phyloP scores from a whole-genome alignment of 78 protist genomes.

The Dictyostelium intermedium region DNA sequence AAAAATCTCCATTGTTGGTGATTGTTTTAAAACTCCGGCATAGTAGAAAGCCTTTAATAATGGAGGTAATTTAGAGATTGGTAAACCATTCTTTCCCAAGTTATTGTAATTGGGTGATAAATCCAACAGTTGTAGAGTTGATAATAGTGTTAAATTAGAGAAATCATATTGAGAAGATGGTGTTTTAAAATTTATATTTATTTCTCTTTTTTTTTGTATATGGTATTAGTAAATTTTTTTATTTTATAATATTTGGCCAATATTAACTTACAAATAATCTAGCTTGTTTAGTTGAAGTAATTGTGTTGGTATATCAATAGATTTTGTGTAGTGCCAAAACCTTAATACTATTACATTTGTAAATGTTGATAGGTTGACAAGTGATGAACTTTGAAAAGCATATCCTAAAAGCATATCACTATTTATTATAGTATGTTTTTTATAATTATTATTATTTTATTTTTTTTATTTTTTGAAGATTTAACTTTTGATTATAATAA shows the following conservation, averaged over 20 bases:
- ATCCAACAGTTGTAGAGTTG: not conserved
- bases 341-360: not conserved
- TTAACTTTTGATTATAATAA: not conserved
- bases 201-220: not conserved
- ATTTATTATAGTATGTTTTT: not conserved
- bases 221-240: not conserved
- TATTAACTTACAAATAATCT: not conserved
- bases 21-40: not conserved
- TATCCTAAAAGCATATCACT: not conserved
- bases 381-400: not conserved
- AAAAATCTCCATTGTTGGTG: not conserved
- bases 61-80: not conserved
- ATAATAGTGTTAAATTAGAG: not conserved
- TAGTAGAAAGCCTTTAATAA: not conserved
- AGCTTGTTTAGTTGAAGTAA: not conserved
- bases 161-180: not conserved
- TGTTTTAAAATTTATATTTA: not conserved
- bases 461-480: not conserved
- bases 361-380: not conserved
- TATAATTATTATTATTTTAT: not conserved
- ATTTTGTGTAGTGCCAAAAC: not conserved
- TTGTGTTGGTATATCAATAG: not conserved
- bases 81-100: not conserved
- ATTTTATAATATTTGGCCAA: not conserved
- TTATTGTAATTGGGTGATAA: not conserved